Base-by-base conservation (phyloP, 2,329 filamentous ascomycete genomes). In the Colletotrichum phormii region DNA sequence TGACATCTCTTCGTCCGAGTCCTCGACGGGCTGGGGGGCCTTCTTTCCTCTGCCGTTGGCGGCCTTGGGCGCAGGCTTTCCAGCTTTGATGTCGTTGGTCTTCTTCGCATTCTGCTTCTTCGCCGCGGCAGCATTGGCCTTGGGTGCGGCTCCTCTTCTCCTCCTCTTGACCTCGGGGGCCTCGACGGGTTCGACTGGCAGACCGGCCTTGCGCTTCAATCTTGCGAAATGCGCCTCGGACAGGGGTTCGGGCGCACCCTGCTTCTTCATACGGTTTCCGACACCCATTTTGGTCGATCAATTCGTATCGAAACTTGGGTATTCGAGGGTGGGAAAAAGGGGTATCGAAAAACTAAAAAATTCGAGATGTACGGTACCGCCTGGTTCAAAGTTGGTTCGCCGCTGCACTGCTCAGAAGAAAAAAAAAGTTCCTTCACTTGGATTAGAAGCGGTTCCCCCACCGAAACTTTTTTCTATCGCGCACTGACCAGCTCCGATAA, bases 211-310 rank as follows among this genome's bases (percentile, higher is more conserved):
- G 81, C 95, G 91, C 89, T 98, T 98, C 74, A 92, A 83, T 80
- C 92, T 95, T 63, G 92, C 91, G 78, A 93, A 92, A 79, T 93
- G 90, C 76, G 91, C 90, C 80, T 98, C 94, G 76, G 97, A 94
- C 76, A 98, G 89, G 76, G 93, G 89, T 79, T 93, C 90, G 66
- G 97, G 97, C 76, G 93, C 88, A 68, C 95, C 96, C 89, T 98
- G 97, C 86, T 98, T 98, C 83, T 94, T 94, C 92, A 98, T 97
- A 79, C 95, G 94, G 82, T 95, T 93, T 82, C 95, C 94, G 75
- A 91, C 90, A 87, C 95, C 95, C 95, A 98, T 98, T 80, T 82
- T 91, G 81, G 81, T 76, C 71, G 75, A 68, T 75, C 72, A 71
- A 46, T 74, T 62, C 51, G 66, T 61, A 26, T 57, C 66, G 67